Evolutionary conservation across 2,329 filamentous ascomycete species (phyloP), one percentile per base, ranked within the genome.

Genomic region (Torrubiella hemipterigena): DNA sequence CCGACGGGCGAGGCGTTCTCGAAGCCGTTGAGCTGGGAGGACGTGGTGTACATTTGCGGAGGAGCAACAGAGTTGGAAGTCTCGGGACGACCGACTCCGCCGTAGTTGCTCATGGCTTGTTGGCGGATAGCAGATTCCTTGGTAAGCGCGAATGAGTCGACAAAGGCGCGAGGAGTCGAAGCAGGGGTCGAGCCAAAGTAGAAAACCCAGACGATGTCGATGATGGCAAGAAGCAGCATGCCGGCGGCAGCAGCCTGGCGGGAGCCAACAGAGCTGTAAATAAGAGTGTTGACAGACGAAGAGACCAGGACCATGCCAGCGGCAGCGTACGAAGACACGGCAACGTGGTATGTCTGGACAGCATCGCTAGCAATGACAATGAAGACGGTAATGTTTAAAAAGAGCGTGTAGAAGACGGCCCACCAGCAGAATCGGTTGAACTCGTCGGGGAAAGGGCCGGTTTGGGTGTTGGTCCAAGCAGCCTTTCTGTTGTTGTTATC

Each of bases 31-130:
- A 96, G 72, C 54, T 95, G 87, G 11, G 85, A 83, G 1, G 87
- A 93, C n/a, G n/a, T n/a, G 0, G 89, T 95, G 64, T 96, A 96
- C 86, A 96, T 94, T 54, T 95, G 89, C 2, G 89, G 91, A 7
- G 83, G 79, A 42, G 77, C 70, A 15, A 73, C 67, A 12, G 81
- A 86, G 36, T 79, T 76, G 19, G 82, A 86, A 1, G 85, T 93
- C 51, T 93, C 84, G 17, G 86, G 86, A 21, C 85, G 81, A 41
- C 71, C 70, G 31, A 65, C 70, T 44, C 73, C 78, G 45, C 83
- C 86, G 40, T 70, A 77, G 47, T 74, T 78, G 33, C 76, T 79
- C 74, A 91, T 74, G 56, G 79, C 61, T 60, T 77, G 64, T 63
- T 75, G 62, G 57, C 81, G 61, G 64, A 75, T 64, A 16, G 71